A percentile compares a stretch with the other conserved stretches of the same genome.
Evolutionary conservation across 2,329 filamentous ascomycete species (phyloP).

Genomic region (Magnaporthiopsis incrustans): DNA sequence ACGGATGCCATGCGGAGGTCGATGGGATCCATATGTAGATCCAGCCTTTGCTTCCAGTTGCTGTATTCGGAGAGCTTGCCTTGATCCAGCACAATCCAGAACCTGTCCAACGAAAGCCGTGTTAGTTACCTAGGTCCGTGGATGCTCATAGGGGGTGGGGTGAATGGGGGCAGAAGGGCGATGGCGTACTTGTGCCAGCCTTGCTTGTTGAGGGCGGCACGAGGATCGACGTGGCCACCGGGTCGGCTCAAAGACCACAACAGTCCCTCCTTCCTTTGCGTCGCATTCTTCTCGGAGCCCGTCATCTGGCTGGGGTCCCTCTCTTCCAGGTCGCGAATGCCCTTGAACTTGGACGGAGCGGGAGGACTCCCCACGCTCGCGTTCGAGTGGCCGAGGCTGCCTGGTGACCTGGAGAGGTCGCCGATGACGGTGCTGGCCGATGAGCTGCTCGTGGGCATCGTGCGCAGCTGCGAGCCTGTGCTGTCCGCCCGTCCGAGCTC

Average conservation of each 20-base stretch:
- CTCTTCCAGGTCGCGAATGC: constrained; percentile 87
- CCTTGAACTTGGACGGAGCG: constrained; percentile 65
- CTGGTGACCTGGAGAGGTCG: constrained; percentile 50
- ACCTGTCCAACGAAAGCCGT: constrained; percentile 42
- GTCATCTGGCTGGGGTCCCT: constrained; percentile 51
- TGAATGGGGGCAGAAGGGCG: not conserved
- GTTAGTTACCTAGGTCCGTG: not conserved
- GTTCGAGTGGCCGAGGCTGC: constrained; percentile 35
- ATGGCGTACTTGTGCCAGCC: constrained; percentile 90
- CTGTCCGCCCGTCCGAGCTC: constrained; percentile 69
- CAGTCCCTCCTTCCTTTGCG: constrained; percentile 84
- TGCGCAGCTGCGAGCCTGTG: constrained; percentile 59
- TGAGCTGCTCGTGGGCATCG: constrained; percentile 37
- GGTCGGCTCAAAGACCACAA: constrained; percentile 91
- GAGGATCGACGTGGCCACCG: constrained; percentile 89
- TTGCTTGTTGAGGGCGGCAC: constrained; percentile 81
- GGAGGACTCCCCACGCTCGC: constrained; percentile 40
- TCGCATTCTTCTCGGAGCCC: constrained; percentile 48
- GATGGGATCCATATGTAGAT: constrained; percentile 96
- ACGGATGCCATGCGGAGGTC: constrained; percentile 96
- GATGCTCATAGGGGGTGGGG: not conserved
- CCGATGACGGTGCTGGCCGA: constrained; percentile 23
- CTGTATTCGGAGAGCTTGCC: constrained; percentile 96
- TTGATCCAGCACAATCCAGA: constrained; percentile 97
- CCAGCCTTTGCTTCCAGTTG: constrained; percentile 97